Evolutionary conservation across 1,284 basidiomycete species (phyloP), one percentile per base, ranked within the genome.

Genomic region (Porogramme epimiltina): DNA sequence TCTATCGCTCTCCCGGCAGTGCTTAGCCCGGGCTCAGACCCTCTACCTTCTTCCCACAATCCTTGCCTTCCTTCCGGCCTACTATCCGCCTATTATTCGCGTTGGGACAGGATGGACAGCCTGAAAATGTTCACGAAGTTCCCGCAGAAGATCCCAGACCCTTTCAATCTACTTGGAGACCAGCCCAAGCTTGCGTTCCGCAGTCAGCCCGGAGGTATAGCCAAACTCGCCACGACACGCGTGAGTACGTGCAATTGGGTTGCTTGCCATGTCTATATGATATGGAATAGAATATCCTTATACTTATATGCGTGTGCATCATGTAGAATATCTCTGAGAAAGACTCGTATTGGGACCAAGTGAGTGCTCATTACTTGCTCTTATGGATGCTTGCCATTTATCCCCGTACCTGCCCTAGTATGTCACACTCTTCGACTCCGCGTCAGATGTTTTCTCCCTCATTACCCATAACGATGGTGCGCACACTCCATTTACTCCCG

Each of bases 151-250:
- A 75, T 91, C 45, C 80, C 82, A 16, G 82, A 86, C 16, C 87
- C 89, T n/a, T 85, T 92, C 68, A 84, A 85, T n/a, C 67, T 92
- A n/a, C 70, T 91, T 22, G 85, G 87, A 10, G 92, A 95, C 66
- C 91, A 93, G 65, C 84, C 91, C 26, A 95, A 95, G 70, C 82
- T 96, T 22, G 85, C 87, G 19, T 96, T 96, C 69, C 84, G 91
- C 44, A 91, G 85, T 60, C 85, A 88, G 54, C 81, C 89, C 1
- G 79, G 80, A 38, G 93, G 93, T 8, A 85, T 95, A 46, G 78
- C 84, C 49, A 89, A 89, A 64, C 69, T 95, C 34, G 81, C 85
- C 41, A 77, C 82, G 18, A 79, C 77, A 19, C 80, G 88, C 60
- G 91, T 93, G 69, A 63, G 89, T 77, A 13, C 28, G 28, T 31